phyloP scores from a whole-genome alignment of 2,329 filamentous ascomycete species.

The Bipolaris zeicola region DNA sequence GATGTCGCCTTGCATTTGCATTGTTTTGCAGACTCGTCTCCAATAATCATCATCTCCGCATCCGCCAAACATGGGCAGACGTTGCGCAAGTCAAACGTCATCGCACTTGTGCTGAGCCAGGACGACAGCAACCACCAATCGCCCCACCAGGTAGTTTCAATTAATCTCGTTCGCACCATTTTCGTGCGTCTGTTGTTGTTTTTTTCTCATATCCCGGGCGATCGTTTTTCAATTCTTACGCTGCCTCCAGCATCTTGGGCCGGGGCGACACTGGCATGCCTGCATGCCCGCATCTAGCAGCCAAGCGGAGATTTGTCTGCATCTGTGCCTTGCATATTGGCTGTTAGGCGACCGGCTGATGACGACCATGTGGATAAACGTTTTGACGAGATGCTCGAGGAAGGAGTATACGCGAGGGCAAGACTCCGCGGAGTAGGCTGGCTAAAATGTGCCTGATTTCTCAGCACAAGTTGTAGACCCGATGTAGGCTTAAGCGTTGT shows the following conservation, averaged over 20 bases:
- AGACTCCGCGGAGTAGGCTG: conserved; percentile 15
- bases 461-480: conserved; percentile 13
- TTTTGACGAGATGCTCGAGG: too few species aligned
- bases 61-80: conserved; percentile 4
- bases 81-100: conserved; percentile 11
- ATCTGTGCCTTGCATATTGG: conserved; percentile 16
- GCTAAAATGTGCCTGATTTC: conserved; percentile 13
- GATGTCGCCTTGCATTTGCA: not conserved
- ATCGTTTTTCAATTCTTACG: not conserved
- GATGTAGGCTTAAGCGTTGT: conserved; percentile 10
- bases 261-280: conserved; percentile 1
- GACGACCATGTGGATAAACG: not conserved
- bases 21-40: not conserved
- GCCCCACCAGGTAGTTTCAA: not conserved
- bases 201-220: not conserved
- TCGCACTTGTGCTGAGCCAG: conserved; percentile 6
- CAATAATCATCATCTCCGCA: conserved; percentile 5
- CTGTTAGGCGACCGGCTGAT: not conserved
- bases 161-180: conserved; percentile 1
- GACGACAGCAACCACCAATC: not conserved
- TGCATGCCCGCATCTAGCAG: not conserved
- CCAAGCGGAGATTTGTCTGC: conserved; percentile 11
- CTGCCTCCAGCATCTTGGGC: not conserved
- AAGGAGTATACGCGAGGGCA: too few species aligned
- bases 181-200: conserved; percentile 3